Conservation (phyloP, 2,329 filamentous ascomycete genomes). For the Pyricularia sp. region DNA sequence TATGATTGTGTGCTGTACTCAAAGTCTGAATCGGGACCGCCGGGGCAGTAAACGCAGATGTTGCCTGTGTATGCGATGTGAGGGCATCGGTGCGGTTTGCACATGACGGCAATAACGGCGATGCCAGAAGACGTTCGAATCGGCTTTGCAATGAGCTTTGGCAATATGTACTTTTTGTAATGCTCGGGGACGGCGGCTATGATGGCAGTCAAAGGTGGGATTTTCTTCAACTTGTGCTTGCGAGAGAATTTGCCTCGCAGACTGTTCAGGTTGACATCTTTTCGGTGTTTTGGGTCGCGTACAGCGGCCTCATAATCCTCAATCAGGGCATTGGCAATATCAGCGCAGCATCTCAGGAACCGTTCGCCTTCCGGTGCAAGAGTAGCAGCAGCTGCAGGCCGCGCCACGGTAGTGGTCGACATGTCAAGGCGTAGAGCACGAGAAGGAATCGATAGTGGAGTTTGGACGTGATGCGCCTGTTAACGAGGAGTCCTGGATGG, state of each 20-base stretch:
- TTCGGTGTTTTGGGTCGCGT: conserved; percentile 58
- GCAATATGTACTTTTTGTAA: conserved; percentile 98
- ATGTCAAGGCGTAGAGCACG: background rate
- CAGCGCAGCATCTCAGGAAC: conserved; percentile 85
- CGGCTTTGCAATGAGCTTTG: conserved; percentile 91
- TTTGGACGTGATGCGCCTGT: background rate
- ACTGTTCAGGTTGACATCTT: conserved; percentile 86
- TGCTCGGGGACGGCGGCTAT: conserved; percentile 98
- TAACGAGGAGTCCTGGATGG: background rate
- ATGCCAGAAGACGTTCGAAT: conserved; percentile 95
- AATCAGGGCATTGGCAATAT: conserved; percentile 86
- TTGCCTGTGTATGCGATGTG: conserved; percentile 98
- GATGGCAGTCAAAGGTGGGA: conserved; percentile 88
- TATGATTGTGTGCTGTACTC: conserved; percentile 99
- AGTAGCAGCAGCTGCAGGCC: conserved; percentile 38
- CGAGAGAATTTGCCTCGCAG: conserved; percentile 78
- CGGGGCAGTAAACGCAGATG: conserved; percentile 97
- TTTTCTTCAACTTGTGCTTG: conserved; percentile 78
- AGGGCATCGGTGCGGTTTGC: conserved; percentile 93
- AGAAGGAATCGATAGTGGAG: background rate
- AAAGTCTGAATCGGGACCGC: conserved; percentile 94
- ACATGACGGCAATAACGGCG: conserved; percentile 98
- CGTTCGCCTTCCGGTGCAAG: conserved; percentile 88
- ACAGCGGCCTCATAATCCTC: conserved; percentile 74
- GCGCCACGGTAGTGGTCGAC: conserved; percentile 14